phyloP scores from a whole-genome alignment of 2,329 filamentous ascomycete genomes.

The Ophiostoma himal-ulmi region DNA sequence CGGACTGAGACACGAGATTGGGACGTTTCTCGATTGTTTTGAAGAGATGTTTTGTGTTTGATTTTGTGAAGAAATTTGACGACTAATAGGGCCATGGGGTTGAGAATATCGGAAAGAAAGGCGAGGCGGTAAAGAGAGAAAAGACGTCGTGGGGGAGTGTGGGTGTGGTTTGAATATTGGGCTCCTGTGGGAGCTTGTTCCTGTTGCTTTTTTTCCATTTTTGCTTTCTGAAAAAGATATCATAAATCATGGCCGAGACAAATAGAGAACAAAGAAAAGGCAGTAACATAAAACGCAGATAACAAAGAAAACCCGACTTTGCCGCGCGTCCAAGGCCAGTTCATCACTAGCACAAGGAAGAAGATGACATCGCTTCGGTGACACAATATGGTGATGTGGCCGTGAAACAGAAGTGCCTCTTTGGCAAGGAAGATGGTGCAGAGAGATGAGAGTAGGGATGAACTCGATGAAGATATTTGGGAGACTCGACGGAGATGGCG shows the following conservation, averaged over 20 bases:
- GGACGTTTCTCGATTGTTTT: slow-evolving; percentile 26
- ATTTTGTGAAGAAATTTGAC: slow-evolving; percentile 30
- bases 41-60: slow-evolving; percentile 22
- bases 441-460: not conserved
- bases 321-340: not conserved
- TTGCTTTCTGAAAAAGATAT: slow-evolving; percentile 21
- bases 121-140: slow-evolving; percentile 25
- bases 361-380: not conserved
- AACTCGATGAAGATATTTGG: not conserved
- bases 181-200: slow-evolving; percentile 29
- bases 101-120: slow-evolving; percentile 30
- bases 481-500: not conserved
- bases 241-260: slow-evolving; percentile 27
- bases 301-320: not conserved
- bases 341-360: not conserved
- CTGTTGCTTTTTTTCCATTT: slow-evolving; percentile 21
- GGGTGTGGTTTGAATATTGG: slow-evolving; percentile 34
- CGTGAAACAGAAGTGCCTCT: not conserved
- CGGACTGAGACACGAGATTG: slow-evolving; percentile 24
- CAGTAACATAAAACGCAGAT: slow-evolving; percentile 10
- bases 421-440: not conserved
- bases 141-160: slow-evolving; percentile 26
- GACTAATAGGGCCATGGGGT: slow-evolving; percentile 29
- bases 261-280: slow-evolving; percentile 17
- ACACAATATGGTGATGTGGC: not conserved